Evolutionary conservation across 2,329 filamentous ascomycete genomes (phyloP).

Genomic region (Neophaeococcomyces aloes): DNA sequence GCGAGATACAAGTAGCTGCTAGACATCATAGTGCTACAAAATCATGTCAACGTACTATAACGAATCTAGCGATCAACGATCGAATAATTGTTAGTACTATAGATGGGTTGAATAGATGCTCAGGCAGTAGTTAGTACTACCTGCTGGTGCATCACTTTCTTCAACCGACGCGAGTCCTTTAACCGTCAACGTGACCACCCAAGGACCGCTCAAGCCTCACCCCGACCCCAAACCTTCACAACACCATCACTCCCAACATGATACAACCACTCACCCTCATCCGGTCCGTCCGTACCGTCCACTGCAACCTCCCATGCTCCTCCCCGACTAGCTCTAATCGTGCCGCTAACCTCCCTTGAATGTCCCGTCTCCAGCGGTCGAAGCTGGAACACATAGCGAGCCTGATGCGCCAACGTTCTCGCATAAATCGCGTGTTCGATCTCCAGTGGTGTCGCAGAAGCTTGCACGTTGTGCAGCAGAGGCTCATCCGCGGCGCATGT

Average conservation of each 20-base stretch:
- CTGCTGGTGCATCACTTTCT: no score
- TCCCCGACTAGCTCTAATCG: slow-evolving; percentile 62
- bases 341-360: slow-evolving; percentile 84
- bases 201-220: slow-evolving; percentile 38
- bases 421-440: slow-evolving; percentile 60
- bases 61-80: no score
- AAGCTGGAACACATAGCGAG: slow-evolving; percentile 59
- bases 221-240: slow-evolving; percentile 75
- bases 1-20: no score
- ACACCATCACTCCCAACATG: slow-evolving; percentile 67
- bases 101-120: no score
- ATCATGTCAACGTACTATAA: no score
- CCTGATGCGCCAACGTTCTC: slow-evolving; percentile 62
- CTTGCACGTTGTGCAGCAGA: slow-evolving; percentile 43
- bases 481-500: slow-evolving; percentile 64
- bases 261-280: slow-evolving; percentile 67
- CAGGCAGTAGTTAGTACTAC: no score
- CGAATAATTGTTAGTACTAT: no score
- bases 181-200: no score
- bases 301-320: slow-evolving; percentile 28
- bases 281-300: slow-evolving; percentile 22
- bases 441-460: slow-evolving; percentile 55
- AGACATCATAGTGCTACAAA: no score
- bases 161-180: no score
- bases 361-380: slow-evolving; percentile 73